phyloP scores from a whole-genome alignment of 2,329 filamentous ascomycete genomes.

The Neurospora sp. region DNA sequence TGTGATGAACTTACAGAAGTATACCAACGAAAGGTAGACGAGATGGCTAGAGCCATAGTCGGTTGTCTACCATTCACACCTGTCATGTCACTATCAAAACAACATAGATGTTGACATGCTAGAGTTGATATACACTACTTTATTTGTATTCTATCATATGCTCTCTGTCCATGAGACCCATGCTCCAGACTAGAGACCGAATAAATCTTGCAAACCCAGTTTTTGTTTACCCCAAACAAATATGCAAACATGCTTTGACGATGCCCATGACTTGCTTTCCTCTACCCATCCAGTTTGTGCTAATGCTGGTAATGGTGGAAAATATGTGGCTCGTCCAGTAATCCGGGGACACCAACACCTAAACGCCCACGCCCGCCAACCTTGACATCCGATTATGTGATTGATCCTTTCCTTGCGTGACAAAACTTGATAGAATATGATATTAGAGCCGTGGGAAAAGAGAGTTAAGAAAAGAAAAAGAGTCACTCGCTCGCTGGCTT shows the following conservation, averaged over 20 bases:
- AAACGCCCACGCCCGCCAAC: background rate
- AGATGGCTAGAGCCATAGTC: background rate
- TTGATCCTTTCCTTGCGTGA: background rate
- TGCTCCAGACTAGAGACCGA: background rate
- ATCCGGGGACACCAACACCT: background rate
- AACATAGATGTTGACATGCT: background rate
- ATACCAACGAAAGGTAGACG: background rate
- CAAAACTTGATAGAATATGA: background rate
- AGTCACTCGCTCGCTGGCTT: too few species aligned
- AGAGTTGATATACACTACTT: background rate
- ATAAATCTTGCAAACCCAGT: background rate
- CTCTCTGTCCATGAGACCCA: background rate
- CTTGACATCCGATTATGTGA: background rate
- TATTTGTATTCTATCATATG: background rate
- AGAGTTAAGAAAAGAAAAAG: background rate
- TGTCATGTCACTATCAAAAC: background rate
- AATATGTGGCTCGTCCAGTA: background rate
- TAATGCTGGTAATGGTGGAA: background rate
- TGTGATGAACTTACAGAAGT: background rate
- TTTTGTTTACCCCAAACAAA: background rate
- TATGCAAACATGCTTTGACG: background rate
- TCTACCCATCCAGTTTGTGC: background rate
- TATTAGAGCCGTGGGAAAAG: background rate
- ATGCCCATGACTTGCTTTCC: background rate
- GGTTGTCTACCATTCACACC: background rate